Conservation (phyloP, 2,329 filamentous ascomycete species). For the Hypoxylon sp. region DNA sequence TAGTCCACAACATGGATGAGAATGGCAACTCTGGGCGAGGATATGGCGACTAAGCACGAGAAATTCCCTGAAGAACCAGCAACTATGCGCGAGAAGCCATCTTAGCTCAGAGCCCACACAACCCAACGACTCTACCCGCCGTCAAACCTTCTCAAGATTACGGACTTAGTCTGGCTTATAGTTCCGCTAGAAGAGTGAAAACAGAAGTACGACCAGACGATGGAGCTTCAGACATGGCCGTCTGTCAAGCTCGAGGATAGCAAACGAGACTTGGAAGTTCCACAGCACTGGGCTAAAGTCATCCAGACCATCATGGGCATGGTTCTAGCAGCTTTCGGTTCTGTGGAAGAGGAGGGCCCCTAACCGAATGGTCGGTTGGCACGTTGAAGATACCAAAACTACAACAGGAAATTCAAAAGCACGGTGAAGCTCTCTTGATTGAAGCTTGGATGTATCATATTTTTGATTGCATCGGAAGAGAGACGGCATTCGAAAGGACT, state of each 20-base stretch:
- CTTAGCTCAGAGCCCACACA: background rate
- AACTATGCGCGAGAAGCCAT: background rate
- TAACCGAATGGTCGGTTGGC: conserved; percentile 17
- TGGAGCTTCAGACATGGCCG: too few species aligned
- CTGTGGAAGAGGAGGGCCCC: too few species aligned
- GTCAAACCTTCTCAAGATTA: background rate
- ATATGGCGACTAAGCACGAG: too few species aligned
- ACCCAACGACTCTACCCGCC: background rate
- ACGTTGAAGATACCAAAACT: conserved; percentile 47
- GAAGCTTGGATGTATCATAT: conserved; percentile 50
- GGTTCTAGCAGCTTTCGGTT: too few species aligned
- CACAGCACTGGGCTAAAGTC: too few species aligned
- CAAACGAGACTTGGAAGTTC: too few species aligned
- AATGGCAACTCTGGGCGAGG: too few species aligned
- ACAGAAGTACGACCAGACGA: too few species aligned
- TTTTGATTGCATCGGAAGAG: conserved; percentile 38
- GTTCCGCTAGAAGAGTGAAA: background rate
- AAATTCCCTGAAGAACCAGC: too few species aligned
- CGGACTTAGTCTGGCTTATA: background rate
- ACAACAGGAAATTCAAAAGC: conserved; percentile 22
- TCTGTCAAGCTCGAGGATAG: too few species aligned
- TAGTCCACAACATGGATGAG: too few species aligned
- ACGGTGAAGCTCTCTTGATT: conserved; percentile 26
- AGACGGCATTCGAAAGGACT: conserved; percentile 39
- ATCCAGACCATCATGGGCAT: too few species aligned